Conservation (phyloP, 169 alveolate species). For the Hepatocystis sp. region DNA sequence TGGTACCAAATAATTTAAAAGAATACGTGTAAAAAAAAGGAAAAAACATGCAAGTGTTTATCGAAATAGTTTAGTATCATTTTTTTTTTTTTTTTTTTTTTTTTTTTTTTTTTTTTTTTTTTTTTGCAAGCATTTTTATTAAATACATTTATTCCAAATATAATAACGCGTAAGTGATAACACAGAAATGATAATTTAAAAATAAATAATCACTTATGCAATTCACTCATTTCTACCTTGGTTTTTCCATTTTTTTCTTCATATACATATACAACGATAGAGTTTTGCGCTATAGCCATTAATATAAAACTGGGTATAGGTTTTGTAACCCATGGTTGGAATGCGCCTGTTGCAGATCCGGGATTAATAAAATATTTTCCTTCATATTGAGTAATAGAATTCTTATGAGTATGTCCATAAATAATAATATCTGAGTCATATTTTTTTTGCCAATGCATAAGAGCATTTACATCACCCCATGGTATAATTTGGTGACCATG, state of each 20-base stretch:
- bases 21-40: too few species aligned
- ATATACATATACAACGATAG: constrained; percentile 84
- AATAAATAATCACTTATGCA: too few species aligned
- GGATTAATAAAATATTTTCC: constrained; percentile 95
- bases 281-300: constrained; percentile 84
- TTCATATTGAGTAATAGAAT: constrained; percentile 85
- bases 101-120: too few species aligned
- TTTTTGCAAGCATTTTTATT: too few species aligned
- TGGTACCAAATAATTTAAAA: too few species aligned
- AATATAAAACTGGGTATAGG: constrained; percentile 86
- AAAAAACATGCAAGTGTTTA: too few species aligned
- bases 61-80: too few species aligned
- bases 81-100: too few species aligned
- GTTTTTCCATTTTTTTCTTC: constrained; percentile 88
- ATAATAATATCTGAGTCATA: constrained; percentile 92
- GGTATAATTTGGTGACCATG: constrained; percentile 96
- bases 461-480: constrained; percentile 94
- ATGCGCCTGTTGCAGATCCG: constrained; percentile 96
- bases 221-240: constrained; percentile 86
- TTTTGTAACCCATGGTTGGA: constrained; percentile 89
- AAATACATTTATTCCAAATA: too few species aligned
- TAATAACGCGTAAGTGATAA: too few species aligned
- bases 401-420: constrained; percentile 93
- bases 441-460: constrained; percentile 88
- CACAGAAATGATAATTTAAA: too few species aligned